Base-by-base conservation (phyloP, 768 basidiomycete species). In the Rhizopogon vesiculosus region DNA sequence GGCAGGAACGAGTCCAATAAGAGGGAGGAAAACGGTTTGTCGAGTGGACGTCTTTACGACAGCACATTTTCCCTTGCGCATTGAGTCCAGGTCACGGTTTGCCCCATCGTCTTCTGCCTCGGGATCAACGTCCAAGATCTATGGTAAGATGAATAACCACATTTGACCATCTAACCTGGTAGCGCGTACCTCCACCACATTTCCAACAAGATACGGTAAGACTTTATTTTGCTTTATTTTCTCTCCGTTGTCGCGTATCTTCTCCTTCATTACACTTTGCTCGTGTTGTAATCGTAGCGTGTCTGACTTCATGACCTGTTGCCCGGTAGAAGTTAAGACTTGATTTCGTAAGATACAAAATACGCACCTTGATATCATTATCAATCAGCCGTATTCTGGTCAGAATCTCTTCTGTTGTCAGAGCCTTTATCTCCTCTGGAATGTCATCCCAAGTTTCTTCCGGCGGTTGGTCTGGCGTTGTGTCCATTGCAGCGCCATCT, bases 181-280 rank as follows among this genome's bases (percentile, higher is more conserved):
- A 12, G n/a, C 31, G 67, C 81, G 55, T 64, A 95, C 93, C 83
- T 98, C 97, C 16, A 99, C 93, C 38, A 99, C 92, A 66, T 98
- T 97, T 15, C 90, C 93, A 39, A 99, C 97, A 52, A 99, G 85
- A 73, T 99, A 99, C 6, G 97, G 97, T 42, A 99, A 76, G 12
- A 97, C 93, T 74, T 98, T 98, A 74, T 99, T 98, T 82, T 99
- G 96, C 73, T 97, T 97, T 61, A 99, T 91, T 76, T 98, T 98
- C 74, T 97, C 93, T 45, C 89, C 87, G 60, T 98, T 99, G 68
- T 99, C 97, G 52, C 92, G 85, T 66, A 99, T 97, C 81, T 96
- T 97, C 78, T 98, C 95, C 69, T 92, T 89, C 97, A 99, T 98
- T 61, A 89, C 87, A 62, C 76, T 89, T 73, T 96, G 91, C 71